Percentiles rank a stretch among this genome's conserved stretches.
Evolutionary conservation across 192 early-diverging fungal species (phyloP).

Genomic region (Mortierella hygrophila): DNA sequence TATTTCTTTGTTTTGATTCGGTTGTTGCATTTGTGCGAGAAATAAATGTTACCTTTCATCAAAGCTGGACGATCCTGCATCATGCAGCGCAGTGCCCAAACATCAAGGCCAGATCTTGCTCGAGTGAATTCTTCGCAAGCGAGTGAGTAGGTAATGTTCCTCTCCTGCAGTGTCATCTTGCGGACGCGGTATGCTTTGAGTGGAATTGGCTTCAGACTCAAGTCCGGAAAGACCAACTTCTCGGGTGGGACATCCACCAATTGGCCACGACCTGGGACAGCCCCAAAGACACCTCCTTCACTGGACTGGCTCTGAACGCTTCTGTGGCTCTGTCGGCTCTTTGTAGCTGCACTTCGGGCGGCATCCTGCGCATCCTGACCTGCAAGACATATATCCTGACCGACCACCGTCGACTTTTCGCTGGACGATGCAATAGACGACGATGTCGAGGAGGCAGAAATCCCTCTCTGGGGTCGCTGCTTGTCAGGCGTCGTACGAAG

Average conservation of each 20-base stretch:
- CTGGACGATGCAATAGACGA: slow-evolving; percentile 14
- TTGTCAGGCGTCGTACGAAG: slow-evolving; percentile 21
- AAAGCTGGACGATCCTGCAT: slow-evolving; percentile 46
- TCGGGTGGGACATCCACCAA: slow-evolving; percentile 12
- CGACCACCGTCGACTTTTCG: background rate
- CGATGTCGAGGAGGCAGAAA: slow-evolving; percentile 29
- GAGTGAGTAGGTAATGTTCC: slow-evolving; percentile 23
- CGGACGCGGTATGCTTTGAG: slow-evolving; percentile 39
- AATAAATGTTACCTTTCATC: slow-evolving; percentile 36
- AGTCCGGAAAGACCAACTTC: slow-evolving; percentile 40
- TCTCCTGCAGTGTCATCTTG: slow-evolving; percentile 33
- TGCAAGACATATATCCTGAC: background rate
- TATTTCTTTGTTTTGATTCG: background rate
- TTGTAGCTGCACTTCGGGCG: slow-evolving; percentile 12
- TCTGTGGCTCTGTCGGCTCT: slow-evolving; percentile 7
- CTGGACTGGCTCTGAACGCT: slow-evolving; percentile 4
- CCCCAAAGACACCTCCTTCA: slow-evolving; percentile 31
- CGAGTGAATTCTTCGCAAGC: slow-evolving; percentile 42
- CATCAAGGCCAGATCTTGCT: slow-evolving; percentile 39
- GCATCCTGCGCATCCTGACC: background rate
- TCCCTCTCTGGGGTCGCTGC: slow-evolving; percentile 14
- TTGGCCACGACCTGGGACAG: slow-evolving; percentile 20
- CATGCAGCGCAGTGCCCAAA: slow-evolving; percentile 40
- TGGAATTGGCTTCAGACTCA: slow-evolving; percentile 36
- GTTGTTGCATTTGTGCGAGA: no score